Conservation (phyloP, 2,329 filamentous ascomycete species). For the Zalaria obscura region DNA sequence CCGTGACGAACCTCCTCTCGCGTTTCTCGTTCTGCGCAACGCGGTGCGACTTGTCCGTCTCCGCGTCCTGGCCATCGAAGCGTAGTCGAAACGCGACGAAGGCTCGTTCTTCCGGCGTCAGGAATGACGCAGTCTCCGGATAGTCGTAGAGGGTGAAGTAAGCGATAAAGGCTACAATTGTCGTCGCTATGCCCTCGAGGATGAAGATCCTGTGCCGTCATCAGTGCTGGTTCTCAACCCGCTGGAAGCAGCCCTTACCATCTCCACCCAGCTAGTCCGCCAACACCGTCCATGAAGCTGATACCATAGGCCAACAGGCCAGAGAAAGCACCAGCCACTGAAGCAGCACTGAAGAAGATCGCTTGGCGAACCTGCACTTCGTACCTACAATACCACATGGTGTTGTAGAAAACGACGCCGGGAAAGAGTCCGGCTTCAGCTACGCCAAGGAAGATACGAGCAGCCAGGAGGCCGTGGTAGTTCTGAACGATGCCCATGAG, state of each 20-base stretch:
- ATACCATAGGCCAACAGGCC: slow-evolving; percentile 35
- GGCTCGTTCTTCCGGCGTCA: slow-evolving; percentile 6
- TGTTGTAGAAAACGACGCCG: slow-evolving; percentile 10
- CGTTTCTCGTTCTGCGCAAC: slow-evolving; percentile 9
- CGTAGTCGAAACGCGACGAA: slow-evolving; percentile 10
- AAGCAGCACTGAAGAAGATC: slow-evolving; percentile 33
- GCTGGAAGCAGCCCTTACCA: slow-evolving; percentile 8
- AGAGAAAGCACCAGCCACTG: slow-evolving; percentile 36
- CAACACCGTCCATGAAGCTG: slow-evolving; percentile 19
- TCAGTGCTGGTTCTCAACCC: background rate
- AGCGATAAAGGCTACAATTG: slow-evolving; percentile 27
- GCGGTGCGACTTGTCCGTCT: background rate
- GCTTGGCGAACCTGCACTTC: slow-evolving; percentile 31
- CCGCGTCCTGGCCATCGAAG: slow-evolving; percentile 8
- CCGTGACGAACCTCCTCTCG: slow-evolving; percentile 27
- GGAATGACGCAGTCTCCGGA: slow-evolving; percentile 36
- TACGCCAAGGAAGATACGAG: slow-evolving; percentile 23
- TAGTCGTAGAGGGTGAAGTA: slow-evolving; percentile 44
- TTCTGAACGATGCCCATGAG: slow-evolving; percentile 15
- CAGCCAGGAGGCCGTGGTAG: slow-evolving; percentile 13
- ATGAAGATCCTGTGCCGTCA: slow-evolving; percentile 10
- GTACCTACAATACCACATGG: slow-evolving; percentile 12
- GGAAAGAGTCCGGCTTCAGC: slow-evolving; percentile 35
- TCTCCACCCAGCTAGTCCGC: slow-evolving; percentile 20
- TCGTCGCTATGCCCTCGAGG: slow-evolving; percentile 13